A percentile compares a stretch with the other conserved stretches of the same genome.
Evolutionary conservation across 768 basidiomycete genomes (phyloP).

Genomic region (Pleurotus giganteus): DNA sequence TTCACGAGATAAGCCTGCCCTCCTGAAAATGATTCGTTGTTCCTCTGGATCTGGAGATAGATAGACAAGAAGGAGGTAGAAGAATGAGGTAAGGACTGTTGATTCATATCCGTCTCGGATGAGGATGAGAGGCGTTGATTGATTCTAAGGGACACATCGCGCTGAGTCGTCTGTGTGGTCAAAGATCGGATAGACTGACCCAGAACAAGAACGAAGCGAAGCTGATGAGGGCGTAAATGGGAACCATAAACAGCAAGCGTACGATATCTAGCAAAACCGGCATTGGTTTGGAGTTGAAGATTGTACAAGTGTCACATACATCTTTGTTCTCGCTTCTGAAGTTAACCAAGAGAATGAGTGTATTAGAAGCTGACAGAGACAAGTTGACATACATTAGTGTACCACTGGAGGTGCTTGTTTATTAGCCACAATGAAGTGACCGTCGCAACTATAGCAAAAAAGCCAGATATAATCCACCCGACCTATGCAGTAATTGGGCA

Average conservation of each 20-base stretch:
- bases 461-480: conserved; percentile 67
- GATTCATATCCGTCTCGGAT: conserved; percentile 77
- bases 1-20: conserved; percentile 54
- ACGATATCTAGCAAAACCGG: conserved; percentile 54
- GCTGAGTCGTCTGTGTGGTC: neutral
- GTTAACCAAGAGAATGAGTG: neutral
- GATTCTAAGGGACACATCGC: conserved; percentile 38
- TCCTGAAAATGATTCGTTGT: conserved; percentile 59
- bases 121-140: conserved; percentile 67
- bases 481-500: conserved; percentile 34
- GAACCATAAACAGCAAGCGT: conserved; percentile 76
- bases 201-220: conserved; percentile 71
- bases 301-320: conserved; percentile 34
- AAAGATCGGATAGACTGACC: conserved; percentile 33
- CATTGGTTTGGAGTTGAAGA: neutral
- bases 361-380: neutral
- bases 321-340: conserved; percentile 66
- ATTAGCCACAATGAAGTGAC: conserved; percentile 73
- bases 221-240: conserved; percentile 68
- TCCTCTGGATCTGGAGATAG: conserved; percentile 60
- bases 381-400: conserved; percentile 51
- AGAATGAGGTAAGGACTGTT: conserved; percentile 72
- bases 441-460: conserved; percentile 55
- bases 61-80: conserved; percentile 73
- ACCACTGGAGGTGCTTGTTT: conserved; percentile 67